phyloP scores from a whole-genome alignment of 176 grass and related monocot species.

The Bromus sterilis region DNA sequence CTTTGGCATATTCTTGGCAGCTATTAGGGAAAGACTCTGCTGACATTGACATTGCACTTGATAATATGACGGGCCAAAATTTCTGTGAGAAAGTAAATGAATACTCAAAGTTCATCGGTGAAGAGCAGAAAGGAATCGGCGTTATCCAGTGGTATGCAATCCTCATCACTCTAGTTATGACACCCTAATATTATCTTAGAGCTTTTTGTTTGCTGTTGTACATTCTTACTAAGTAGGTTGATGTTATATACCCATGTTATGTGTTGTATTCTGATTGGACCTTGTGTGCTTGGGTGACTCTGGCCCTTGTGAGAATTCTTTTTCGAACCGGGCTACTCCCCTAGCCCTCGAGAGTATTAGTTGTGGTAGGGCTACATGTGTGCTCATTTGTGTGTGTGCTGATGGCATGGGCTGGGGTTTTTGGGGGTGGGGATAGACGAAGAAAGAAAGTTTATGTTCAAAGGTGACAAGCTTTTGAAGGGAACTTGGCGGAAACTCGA shows the following conservation, averaged over 20 bases:
- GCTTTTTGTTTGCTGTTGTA: background rate
- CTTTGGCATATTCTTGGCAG: slow-evolving; percentile 28
- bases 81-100: slow-evolving; percentile 95
- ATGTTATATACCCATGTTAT: background rate
- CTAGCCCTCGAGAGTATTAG: background rate
- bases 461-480: no score
- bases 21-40: slow-evolving; percentile 86
- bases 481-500: no score
- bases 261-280: background rate
- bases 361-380: background rate
- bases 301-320: background rate
- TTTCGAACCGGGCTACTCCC: background rate
- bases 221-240: background rate
- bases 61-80: slow-evolving; percentile 75
- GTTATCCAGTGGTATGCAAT: slow-evolving; percentile 84
- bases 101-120: slow-evolving; percentile 52
- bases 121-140: slow-evolving; percentile 77
- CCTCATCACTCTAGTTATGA: background rate
- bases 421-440: no score
- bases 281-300: background rate
- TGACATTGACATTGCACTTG: slow-evolving; percentile 97
- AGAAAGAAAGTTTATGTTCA: no score
- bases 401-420: background rate
- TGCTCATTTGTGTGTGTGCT: background rate
- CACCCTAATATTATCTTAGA: background rate